Evolutionary conservation across 441 rosid genomes (phyloP).

Genomic region (Bocquillonia castaneifolia): DNA sequence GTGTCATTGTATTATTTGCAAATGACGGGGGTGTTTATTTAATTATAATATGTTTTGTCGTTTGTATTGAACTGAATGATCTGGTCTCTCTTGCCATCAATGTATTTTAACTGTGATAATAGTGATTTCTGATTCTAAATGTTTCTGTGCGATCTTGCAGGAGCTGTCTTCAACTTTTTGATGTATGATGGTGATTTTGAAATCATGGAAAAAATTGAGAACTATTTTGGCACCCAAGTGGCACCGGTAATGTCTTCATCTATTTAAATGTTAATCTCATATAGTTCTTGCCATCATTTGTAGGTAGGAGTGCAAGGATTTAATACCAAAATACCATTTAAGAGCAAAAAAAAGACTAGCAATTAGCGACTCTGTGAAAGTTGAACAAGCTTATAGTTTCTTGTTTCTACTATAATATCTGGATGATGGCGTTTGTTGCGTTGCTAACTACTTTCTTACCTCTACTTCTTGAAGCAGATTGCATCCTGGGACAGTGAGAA

Average conservation of each 20-base stretch:
- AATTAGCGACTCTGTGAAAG: too few species aligned
- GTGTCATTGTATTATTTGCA: background rate
- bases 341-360: background rate
- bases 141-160: slow-evolving; percentile 35
- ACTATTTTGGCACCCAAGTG: slow-evolving; percentile 44
- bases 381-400: too few species aligned
- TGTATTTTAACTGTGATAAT: background rate
- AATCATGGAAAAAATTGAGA: slow-evolving; percentile 71
- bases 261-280: background rate
- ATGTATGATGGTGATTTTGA: slow-evolving; percentile 39
- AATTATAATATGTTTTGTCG: background rate
- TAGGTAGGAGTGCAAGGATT: background rate
- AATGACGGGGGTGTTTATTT: background rate
- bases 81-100: background rate
- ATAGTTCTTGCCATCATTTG: background rate
- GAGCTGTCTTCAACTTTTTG: slow-evolving; percentile 78
- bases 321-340: background rate
- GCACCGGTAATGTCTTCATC: slow-evolving; percentile 43
- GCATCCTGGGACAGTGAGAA: slow-evolving; percentile 59
- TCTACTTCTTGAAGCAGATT: slow-evolving; percentile 42
- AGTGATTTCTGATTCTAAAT: slow-evolving; percentile 8
- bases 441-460: too few species aligned
- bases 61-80: background rate
- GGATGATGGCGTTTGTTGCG: background rate
- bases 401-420: background rate